A percentile compares a stretch with the other conserved stretches of the same genome.
phyloP scores from a whole-genome alignment of 768 basidiomycete species.

The Coprinopsis sp. region DNA sequence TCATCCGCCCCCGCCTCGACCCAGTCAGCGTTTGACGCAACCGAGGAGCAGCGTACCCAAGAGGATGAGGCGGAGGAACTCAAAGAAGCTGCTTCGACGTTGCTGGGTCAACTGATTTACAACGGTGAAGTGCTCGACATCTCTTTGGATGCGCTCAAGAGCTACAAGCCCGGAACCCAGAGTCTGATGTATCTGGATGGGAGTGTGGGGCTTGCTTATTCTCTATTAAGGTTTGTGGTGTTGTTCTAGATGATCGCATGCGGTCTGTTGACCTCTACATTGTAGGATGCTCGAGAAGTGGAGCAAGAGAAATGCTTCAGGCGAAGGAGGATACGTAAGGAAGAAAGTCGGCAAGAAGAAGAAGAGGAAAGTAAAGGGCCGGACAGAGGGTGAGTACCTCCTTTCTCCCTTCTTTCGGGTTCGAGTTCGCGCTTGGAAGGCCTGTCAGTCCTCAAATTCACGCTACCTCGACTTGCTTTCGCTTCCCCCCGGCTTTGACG shows the following conservation, averaged over 20 bases:
- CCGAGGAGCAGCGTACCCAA: constrained; percentile 77
- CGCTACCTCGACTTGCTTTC: too few relatives aligned
- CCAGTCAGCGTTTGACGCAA: too few relatives aligned
- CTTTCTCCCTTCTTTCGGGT: constrained; percentile 1
- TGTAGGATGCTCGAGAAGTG: constrained; percentile 90
- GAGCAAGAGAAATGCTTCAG: constrained; percentile 66
- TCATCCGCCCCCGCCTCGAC: constrained; percentile 37
- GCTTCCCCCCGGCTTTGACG: too few relatives aligned
- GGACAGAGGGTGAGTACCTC: constrained; percentile 7
- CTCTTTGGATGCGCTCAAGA: constrained; percentile 68
- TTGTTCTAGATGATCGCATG: too few relatives aligned
- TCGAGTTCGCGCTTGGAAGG: constrained; percentile 5
- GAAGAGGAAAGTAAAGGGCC: constrained; percentile 40
- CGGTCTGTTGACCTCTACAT: too few relatives aligned
- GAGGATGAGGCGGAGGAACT: too few relatives aligned
- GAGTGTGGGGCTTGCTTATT: constrained; percentile 78
- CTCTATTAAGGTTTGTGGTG: too few relatives aligned
- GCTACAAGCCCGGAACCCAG: constrained; percentile 79
- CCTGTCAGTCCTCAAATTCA: too few relatives aligned
- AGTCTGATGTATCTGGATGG: constrained; percentile 81
- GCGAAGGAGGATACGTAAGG: constrained; percentile 73
- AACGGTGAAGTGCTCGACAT: constrained; percentile 93
- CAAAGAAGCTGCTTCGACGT: too few relatives aligned
- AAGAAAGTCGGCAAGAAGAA: constrained; percentile 56
- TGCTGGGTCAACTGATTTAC: constrained; percentile 94